Percentiles rank a stretch among this genome's conserved stretches.
Evolutionary conservation across 208 protist species (phyloP).

Genomic region (Acanthamoeba sp.): DNA sequence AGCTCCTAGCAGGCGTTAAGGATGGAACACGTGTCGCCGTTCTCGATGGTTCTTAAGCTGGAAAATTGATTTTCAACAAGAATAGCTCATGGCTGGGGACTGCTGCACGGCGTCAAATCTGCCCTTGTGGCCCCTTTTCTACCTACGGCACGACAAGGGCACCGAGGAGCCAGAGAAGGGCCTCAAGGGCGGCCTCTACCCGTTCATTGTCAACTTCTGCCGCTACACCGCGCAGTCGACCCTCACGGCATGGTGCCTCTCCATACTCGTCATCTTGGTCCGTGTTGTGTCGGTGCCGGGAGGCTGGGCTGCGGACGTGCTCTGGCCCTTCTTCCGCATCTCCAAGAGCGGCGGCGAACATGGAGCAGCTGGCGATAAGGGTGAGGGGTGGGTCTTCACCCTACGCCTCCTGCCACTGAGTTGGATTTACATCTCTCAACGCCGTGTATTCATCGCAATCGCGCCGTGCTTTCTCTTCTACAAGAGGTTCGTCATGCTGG

Average conservation of each 20-base stretch:
- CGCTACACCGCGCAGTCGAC: constrained; percentile 10
- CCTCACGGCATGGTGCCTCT: neutral
- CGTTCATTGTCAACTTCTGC: neutral
- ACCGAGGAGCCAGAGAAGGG: neutral
- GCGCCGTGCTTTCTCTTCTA: constrained; percentile 22
- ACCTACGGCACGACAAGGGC: neutral
- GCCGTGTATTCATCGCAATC: neutral
- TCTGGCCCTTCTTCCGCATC: constrained; percentile 33
- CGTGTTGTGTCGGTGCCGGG: neutral
- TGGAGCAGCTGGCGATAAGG: neutral
- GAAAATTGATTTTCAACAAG: too few species aligned
- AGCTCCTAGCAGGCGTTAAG: too few species aligned
- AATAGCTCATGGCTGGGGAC: too few species aligned
- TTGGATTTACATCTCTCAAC: neutral
- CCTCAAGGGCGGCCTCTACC: neutral
- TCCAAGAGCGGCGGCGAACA: neutral
- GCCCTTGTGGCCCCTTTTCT: neutral
- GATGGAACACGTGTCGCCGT: too few species aligned
- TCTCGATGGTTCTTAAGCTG: too few species aligned
- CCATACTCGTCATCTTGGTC: neutral
- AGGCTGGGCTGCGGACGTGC: neutral
- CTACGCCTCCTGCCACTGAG: neutral
- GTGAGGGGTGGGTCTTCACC: neutral
- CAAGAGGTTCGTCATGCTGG: neutral
- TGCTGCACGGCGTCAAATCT: constrained; percentile 38